Base-by-base conservation (phyloP, 495 filamentous ascomycete genomes). In the Neurospora cerealis region DNA sequence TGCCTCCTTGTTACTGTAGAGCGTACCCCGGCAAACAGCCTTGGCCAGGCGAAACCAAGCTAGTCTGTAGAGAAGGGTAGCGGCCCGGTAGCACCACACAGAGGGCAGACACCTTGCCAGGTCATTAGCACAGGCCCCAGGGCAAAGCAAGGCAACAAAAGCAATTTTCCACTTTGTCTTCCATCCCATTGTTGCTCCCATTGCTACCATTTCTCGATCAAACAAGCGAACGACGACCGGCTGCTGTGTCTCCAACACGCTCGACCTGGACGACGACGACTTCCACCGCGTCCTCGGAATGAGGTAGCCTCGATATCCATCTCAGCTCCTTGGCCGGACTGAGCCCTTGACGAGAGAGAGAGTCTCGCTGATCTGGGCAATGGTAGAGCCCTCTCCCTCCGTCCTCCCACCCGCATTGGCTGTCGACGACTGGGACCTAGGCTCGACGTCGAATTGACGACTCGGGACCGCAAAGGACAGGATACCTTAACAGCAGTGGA, bases 251-350 rank as follows among this genome's bases (percentile, higher is more conserved):
- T 42, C 39, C 70, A 69, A 73, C 72, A 66, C 54, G 72, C 70
- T 73, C 74, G 75, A 77, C 48, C 17, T 17, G 42, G 75, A 76
- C 48, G 21, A 36, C 62, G 38, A 32, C 71, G 38, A 44, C 71
- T 32, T 75, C 54, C 74, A 69, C 69, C 78, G 76, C 74, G 66
- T 76, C 71, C 60, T 60, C 83, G 85, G 83, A 85, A 87, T 87
- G 85, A 81, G 85, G 85, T 87, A 87, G 82, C 81, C 80, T 77
- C 74, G 74, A 81, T 79, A 80, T 77, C 81, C 80, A 75, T 79
- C 85, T 87, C 85, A 86, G 85, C 81, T 86, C 85, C 85, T 79
- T 85, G 77, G 81, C 83, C 79, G 85, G 85, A 87, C 85, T 87
- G 85, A 85, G 85, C 78, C 74, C 21, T 74, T 71, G 66, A 54